Base-by-base conservation (phyloP, 257 asterid genomes). In the Scutellaria galericulata region DNA sequence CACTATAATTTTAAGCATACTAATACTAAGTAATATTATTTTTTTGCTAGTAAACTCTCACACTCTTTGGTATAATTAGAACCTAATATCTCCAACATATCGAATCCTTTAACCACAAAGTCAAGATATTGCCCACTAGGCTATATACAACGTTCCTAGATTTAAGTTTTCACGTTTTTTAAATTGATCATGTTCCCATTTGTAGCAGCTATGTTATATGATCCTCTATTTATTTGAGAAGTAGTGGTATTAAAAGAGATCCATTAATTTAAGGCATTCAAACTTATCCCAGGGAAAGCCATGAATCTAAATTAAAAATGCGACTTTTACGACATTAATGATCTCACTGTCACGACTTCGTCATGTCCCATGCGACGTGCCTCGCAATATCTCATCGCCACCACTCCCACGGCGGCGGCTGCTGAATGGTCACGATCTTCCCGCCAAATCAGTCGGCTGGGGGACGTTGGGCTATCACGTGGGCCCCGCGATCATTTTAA, bases 381-480 rank as follows among this genome's bases (percentile, higher is more conserved):
- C 24, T 9, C 27, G 27, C 57, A 52, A 31, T 52, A 24, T 7
- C 31, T 1, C 3, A 2, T 12, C 37, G 48, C 39, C 61, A 51
- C 46, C 37, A 3, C 0, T 69, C 1, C 61, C 71, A 58, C 75
- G 68, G 78, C 68, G 67, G 51, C 45, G 37, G 37, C 5, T 2
- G 37, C 5, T 31, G 4, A 31, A 31, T 47, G 12, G 7, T 24
- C 37, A 35, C 48, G 67, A 61, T 45, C 44, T 72, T 80, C 87
- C 86, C 87, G 84, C 87, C 70, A 79, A 71, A 80, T 79, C 77
- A 0, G n/a, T 53, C 71, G 80, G 58, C 40, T 9, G 40, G 64
- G 71, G 67, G 27, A 24, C 27, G 10, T 8, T 52, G 57, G 9
- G 61, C 47, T 2, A 22, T 12, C 2, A 41, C 14, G 48, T 66